These are phyloP conservation scores for Auricularia auricula-judae DNA, from an alignment of 768 basidiomycete genomes.

Conservation along the genomic window DNA sequence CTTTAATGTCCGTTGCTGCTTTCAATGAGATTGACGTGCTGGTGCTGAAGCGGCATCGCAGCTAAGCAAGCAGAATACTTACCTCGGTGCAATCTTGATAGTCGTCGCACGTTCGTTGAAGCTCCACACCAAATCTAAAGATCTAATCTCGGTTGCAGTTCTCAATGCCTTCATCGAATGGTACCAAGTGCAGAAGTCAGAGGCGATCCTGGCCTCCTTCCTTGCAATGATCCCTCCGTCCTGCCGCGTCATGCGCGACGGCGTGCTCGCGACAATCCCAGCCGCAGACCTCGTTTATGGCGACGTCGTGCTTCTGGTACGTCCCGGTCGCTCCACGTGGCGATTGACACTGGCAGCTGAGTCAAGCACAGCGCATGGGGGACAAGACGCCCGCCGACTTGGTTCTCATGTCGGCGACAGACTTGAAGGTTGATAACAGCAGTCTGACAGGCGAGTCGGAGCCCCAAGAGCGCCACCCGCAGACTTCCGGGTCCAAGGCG, in stretches of 20 bases:
- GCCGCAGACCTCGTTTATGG: constrained; percentile 56
- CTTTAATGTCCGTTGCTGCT: constrained; percentile 9
- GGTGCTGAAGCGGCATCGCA: constrained; percentile 12
- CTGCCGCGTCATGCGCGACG: constrained; percentile 51
- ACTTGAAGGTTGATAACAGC: constrained; percentile 62
- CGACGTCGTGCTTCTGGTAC: constrained; percentile 51
- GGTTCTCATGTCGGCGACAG: constrained; percentile 44
- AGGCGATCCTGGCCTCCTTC: constrained; percentile 61
- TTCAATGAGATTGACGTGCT: background rate
- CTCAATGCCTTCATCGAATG: constrained; percentile 63
- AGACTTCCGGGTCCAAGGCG: constrained; percentile 32
- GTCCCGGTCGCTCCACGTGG: constrained; percentile 8
- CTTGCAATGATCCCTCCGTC: constrained; percentile 65
- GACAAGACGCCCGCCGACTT: constrained; percentile 66
- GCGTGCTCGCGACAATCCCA: constrained; percentile 41
- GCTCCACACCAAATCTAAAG: background rate
- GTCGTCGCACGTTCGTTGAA: constrained; percentile 34
- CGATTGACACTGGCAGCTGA: background rate
- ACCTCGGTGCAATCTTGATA: constrained; percentile 60
- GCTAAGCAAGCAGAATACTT: constrained; percentile 54
- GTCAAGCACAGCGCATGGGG: constrained; percentile 38
- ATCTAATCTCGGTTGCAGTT: constrained; percentile 16
- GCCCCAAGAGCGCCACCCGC: constrained; percentile 46
- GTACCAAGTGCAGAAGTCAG: constrained; percentile 60
- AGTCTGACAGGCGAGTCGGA: constrained; percentile 63